phyloP scores from a whole-genome alignment of 2,329 filamentous ascomycete genomes.

The Arthroderma sp. region DNA sequence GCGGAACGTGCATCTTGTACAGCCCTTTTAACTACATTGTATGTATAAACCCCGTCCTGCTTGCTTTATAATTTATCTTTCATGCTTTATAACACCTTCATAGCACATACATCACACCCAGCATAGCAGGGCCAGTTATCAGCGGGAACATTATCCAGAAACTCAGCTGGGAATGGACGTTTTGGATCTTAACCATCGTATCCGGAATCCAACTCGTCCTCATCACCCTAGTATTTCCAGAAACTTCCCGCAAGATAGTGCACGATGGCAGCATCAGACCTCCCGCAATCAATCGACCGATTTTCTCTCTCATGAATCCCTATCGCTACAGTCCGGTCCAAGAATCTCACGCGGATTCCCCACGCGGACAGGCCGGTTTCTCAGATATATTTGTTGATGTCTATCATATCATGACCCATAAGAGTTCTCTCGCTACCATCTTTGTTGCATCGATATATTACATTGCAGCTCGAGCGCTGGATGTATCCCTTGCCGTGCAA shows the following conservation, averaged over 20 bases:
- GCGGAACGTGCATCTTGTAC: background rate
- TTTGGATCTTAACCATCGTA: slow-evolving; percentile 23
- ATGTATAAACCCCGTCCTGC: background rate
- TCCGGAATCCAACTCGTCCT: background rate
- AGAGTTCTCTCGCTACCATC: slow-evolving; percentile 3
- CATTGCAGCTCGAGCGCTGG: background rate
- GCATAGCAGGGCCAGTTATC: slow-evolving; percentile 18
- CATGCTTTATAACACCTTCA: background rate
- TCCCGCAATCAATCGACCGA: background rate
- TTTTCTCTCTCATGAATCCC: background rate
- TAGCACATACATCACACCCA: slow-evolving; percentile 1
- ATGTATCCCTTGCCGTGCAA: slow-evolving; percentile 1
- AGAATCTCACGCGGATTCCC: no score
- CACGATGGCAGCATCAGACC: slow-evolving; percentile 1
- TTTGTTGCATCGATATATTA: slow-evolving; percentile 4
- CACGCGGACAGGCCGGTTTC: no score
- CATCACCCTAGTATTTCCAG: background rate
- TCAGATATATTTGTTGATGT: no score
- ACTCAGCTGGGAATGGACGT: slow-evolving; percentile 35
- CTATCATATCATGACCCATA: background rate
- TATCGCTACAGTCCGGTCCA: no score
- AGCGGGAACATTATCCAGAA: slow-evolving; percentile 29
- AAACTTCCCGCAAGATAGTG: slow-evolving; percentile 2
- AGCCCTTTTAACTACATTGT: background rate
- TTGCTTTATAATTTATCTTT: background rate